Conservation (phyloP, 2,329 filamentous ascomycete genomes). For the Alternaria sp. region DNA sequence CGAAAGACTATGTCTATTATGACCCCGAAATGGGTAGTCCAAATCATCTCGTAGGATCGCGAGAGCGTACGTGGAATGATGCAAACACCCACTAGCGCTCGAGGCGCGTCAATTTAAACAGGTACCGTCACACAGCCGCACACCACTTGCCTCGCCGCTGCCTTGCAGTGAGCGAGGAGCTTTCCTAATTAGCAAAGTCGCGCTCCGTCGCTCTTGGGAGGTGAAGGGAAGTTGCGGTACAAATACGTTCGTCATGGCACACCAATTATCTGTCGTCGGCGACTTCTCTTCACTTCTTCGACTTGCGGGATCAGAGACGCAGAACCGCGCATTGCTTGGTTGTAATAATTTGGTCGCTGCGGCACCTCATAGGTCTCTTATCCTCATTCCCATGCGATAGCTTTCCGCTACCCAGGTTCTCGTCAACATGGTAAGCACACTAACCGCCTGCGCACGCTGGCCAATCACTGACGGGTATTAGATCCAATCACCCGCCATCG, state of each 20-base stretch:
- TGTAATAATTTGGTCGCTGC: background rate
- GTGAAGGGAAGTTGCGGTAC: slow-evolving; percentile 5
- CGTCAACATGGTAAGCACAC: slow-evolving; percentile 13
- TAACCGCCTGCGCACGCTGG: background rate
- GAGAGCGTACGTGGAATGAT: background rate
- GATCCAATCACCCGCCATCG: slow-evolving; percentile 17
- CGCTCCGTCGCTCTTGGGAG: background rate
- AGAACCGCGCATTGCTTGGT: background rate
- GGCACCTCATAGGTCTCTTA: slow-evolving; percentile 11
- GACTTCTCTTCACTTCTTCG: background rate
- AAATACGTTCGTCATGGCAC: slow-evolving; percentile 2
- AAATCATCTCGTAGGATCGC: background rate
- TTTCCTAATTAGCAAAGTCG: background rate
- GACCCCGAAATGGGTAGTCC: background rate
- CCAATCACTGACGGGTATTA: background rate
- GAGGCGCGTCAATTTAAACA: background rate
- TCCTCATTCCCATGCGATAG: slow-evolving; percentile 26
- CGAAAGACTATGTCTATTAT: slow-evolving; percentile 1
- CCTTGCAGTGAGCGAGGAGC: slow-evolving; percentile 2
- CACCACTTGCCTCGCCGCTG: slow-evolving; percentile 6
- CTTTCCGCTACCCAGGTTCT: slow-evolving; percentile 4
- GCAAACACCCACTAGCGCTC: background rate
- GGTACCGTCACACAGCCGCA: background rate
- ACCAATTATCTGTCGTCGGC: background rate
- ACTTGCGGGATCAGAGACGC: background rate